Percentiles rank a stretch among this genome's conserved stretches.
These are phyloP conservation scores for Coemansia sp. DNA, from an alignment of 192 early-diverging fungal genomes.

Conservation along the genomic window DNA sequence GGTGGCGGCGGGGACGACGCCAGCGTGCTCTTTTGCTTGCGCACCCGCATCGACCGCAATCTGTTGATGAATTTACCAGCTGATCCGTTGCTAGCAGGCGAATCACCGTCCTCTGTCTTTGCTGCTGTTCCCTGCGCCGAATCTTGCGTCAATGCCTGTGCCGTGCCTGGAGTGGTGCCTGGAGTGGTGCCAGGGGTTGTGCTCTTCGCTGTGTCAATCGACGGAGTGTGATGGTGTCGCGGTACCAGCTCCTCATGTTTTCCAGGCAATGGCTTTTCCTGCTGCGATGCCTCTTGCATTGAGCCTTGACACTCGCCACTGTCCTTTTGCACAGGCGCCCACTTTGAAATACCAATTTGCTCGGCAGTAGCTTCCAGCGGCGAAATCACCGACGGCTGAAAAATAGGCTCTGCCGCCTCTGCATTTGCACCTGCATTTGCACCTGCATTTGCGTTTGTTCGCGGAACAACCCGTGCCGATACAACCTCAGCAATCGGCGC, in stretches of 20 bases:
- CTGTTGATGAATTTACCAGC: conserved; percentile 47
- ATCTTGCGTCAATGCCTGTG: background rate
- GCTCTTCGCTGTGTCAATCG: conserved; percentile 30
- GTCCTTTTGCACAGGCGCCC: background rate
- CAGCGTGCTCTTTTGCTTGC: conserved; percentile 42
- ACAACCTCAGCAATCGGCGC: conserved; percentile 43
- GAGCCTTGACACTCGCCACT: background rate
- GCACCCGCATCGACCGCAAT: conserved; percentile 49
- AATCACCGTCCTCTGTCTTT: conserved; percentile 42
- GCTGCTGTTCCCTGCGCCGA: background rate
- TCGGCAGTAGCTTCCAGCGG: background rate
- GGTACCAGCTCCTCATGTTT: background rate
- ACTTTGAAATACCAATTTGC: background rate
- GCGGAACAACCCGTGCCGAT: conserved; percentile 15
- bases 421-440: too few species aligned
- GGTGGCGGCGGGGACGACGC: background rate
- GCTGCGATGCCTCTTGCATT: background rate
- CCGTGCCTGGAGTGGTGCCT: background rate
- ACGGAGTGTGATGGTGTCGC: conserved; percentile 36
- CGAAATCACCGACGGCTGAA: background rate
- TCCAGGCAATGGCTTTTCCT: background rate
- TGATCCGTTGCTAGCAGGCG: conserved; percentile 30
- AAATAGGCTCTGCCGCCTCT: background rate
- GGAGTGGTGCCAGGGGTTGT: background rate
- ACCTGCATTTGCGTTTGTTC: background rate